These are phyloP conservation scores for Porcisia hertigi DNA, from an alignment of 208 protist species.

Conservation along the genomic window DNA sequence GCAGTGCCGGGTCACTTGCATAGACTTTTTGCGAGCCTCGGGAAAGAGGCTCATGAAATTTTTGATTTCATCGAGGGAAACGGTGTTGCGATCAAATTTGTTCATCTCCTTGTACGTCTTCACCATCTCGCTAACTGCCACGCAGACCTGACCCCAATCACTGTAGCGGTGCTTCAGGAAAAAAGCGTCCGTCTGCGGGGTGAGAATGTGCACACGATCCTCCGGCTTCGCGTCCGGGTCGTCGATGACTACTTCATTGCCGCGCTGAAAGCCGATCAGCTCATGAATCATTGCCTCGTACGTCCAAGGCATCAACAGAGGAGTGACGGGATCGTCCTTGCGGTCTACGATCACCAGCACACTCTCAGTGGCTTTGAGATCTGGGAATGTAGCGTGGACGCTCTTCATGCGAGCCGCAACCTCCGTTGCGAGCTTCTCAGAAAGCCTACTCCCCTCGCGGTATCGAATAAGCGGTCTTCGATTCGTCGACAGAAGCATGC, in stretches of 20 bases:
- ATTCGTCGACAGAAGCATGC: conserved; percentile 88
- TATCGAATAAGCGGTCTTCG: conserved; percentile 85
- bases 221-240: conserved; percentile 73
- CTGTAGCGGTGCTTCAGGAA: conserved; percentile 94
- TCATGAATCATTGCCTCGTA: conserved; percentile 99
- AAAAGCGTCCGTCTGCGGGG: conserved; percentile 94
- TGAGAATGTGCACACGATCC: conserved; percentile 75
- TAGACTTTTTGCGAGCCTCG: conserved; percentile 77
- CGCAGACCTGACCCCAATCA: conserved; percentile 98
- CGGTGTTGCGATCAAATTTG: conserved; percentile 76
- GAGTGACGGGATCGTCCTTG: conserved; percentile 96
- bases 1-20: conserved; percentile 82
- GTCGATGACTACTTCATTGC: conserved; percentile 88
- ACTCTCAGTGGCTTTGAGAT: conserved; percentile 82
- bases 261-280: conserved; percentile 95
- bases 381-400: conserved; percentile 85
- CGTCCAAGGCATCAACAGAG: conserved; percentile 98
- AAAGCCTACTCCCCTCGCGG: conserved; percentile 56
- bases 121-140: conserved; percentile 93
- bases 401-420: conserved; percentile 78
- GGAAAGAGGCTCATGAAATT: conserved; percentile 90
- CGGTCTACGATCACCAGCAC: conserved; percentile 86
- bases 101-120: conserved; percentile 95
- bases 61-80: conserved; percentile 83
- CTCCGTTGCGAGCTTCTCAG: conserved; percentile 76